phyloP scores from a whole-genome alignment of 129 eudicot genomes.

The Helianthus annuus region HanXRQr2.0-SUNRISE NC_035446.2:106655871-106656370 shows the following conservation, averaged over 20 bases:
- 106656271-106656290: not conserved
- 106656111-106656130: slow-evolving; percentile 98
- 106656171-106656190: not conserved
- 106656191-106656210: not conserved
- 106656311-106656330: not conserved
- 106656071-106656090: slow-evolving; percentile 84
- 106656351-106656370: slow-evolving; percentile 8
- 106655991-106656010: slow-evolving; percentile 65
- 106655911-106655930: no score
- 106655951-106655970: no score
- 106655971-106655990: no score
- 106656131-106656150: slow-evolving; percentile 94
- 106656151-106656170: slow-evolving; percentile 33
- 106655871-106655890: no score
- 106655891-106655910: no score
- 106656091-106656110: slow-evolving; percentile 89
- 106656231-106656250: not conserved
- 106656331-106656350: not conserved
- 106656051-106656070: slow-evolving; percentile 68
- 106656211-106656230: not conserved
- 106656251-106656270: not conserved
- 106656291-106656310: slow-evolving; percentile 1
- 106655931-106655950: no score
- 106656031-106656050: slow-evolving; percentile 90
- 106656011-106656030: slow-evolving; percentile 87